Conservation (phyloP, 768 basidiomycete genomes). For the Flagelloscypha sp. region DNA sequence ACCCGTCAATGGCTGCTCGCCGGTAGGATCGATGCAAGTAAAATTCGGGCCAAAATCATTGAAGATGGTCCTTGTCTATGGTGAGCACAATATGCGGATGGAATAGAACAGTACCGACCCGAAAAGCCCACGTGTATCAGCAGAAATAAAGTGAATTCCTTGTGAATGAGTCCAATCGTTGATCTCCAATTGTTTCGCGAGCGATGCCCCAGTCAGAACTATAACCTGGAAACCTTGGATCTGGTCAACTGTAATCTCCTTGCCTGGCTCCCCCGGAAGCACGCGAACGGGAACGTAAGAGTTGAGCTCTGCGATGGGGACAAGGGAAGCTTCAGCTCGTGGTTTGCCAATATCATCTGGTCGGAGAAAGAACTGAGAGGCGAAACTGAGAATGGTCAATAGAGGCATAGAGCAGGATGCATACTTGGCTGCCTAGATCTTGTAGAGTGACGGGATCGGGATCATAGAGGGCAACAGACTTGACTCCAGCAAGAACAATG, state of each 20-base stretch:
- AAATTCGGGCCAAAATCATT: constrained; percentile 96
- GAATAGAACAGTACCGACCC: constrained; percentile 47
- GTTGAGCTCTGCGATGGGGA: constrained; percentile 91
- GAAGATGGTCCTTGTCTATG: constrained; percentile 69
- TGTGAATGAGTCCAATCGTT: constrained; percentile 91
- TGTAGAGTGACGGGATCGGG: constrained; percentile 81
- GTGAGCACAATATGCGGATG: constrained; percentile 2
- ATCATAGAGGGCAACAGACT: constrained; percentile 93
- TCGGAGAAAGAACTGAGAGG: constrained; percentile 83
- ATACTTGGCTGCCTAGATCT: constrained; percentile 88
- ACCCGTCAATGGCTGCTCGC: constrained; percentile 85
- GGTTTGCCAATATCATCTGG: constrained; percentile 81
- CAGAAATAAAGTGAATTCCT: constrained; percentile 83
- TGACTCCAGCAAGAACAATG: constrained; percentile 90
- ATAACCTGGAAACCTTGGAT: constrained; percentile 89
- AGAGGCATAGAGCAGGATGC: constrained; percentile 14
- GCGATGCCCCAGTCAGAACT: constrained; percentile 72
- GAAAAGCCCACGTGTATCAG: constrained; percentile 90
- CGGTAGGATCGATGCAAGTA: constrained; percentile 95
- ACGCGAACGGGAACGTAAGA: constrained; percentile 90
- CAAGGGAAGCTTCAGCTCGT: constrained; percentile 75
- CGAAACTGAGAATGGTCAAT: constrained; percentile 3
- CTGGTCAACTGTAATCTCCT: constrained; percentile 71
- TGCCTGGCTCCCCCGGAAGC: constrained; percentile 69
- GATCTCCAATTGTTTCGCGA: constrained; percentile 84